A percentile compares a stretch with the other conserved stretches of the same genome.
phyloP scores from a whole-genome alignment of 1,139 yeast species.

The Diutina pseudorugosa region DNA sequence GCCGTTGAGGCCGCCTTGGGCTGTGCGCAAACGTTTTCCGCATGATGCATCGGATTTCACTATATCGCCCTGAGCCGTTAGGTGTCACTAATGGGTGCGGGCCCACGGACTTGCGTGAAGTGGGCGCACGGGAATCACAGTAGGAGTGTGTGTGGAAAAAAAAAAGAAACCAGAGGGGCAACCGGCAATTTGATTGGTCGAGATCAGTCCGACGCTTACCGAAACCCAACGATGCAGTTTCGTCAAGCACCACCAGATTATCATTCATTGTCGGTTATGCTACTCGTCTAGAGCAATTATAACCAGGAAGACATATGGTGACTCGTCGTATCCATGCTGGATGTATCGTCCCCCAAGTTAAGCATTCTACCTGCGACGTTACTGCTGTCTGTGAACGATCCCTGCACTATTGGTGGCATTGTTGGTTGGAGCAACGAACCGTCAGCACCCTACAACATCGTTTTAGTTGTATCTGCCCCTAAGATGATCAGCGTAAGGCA shows the following conservation, averaged over 20 bases:
- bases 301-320: not conserved
- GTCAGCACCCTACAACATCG: no score
- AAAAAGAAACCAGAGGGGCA: not conserved
- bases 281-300: not conserved
- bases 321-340: not conserved
- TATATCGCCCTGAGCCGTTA: not conserved
- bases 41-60: not conserved
- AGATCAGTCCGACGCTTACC: not conserved
- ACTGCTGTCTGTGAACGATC: not conserved
- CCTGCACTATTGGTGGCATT: not conserved
- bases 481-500: no score
- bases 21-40: not conserved
- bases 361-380: not conserved
- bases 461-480: no score
- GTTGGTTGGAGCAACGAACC: no score
- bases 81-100: not conserved
- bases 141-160: no score
- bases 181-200: not conserved
- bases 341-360: not conserved
- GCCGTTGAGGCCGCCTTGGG: not conserved
- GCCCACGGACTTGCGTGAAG: not conserved
- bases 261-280: not conserved
- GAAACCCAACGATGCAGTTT: not conserved
- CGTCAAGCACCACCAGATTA: not conserved
- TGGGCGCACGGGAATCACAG: not conserved